Conservation (phyloP, 2,329 filamentous ascomycete species). For the Pseudomassariella vexata region DNA sequence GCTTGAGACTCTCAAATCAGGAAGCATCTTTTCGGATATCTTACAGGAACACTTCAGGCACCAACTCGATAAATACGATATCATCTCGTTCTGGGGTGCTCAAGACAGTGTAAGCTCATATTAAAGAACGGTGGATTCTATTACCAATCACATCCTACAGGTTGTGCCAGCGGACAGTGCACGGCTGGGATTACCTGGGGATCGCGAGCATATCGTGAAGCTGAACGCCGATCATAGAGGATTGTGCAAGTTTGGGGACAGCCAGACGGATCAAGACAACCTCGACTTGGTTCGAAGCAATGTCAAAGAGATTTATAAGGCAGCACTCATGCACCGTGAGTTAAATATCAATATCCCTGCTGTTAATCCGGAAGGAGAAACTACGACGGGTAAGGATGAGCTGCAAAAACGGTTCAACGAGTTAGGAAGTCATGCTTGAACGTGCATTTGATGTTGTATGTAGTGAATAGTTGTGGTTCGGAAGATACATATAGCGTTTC, state of each 20-base stretch:
- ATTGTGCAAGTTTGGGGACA: conserved; percentile 15
- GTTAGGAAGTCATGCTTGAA: no score
- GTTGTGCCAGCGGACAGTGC: conserved; percentile 9
- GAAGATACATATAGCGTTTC: no score
- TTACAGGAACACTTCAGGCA: no score
- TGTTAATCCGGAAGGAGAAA: no score
- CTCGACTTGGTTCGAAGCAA: conserved; percentile 9
- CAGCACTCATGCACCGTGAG: conserved; percentile 4
- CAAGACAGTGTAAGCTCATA: conserved; percentile 12
- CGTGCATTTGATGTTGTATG: no score
- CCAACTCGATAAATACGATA: no score
- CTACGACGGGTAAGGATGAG: no score
- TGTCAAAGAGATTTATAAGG: conserved; percentile 6
- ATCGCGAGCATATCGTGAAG: conserved; percentile 11
- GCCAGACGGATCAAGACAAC: no score
- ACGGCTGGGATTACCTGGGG: conserved; percentile 7
- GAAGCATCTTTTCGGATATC: conserved; percentile 15
- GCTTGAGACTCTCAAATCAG: conserved; percentile 9
- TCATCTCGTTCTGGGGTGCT: conserved; percentile 17
- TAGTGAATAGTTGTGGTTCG: no score
- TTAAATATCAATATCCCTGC: no score
- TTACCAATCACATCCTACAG: conserved; percentile 2
- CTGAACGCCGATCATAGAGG: conserved; percentile 11
- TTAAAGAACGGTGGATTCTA: no score
- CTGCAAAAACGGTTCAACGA: no score